Percentiles rank a stretch among this genome's conserved stretches.
Conservation (phyloP, 345 rosid genomes). For the Brassica cretica region DNA sequence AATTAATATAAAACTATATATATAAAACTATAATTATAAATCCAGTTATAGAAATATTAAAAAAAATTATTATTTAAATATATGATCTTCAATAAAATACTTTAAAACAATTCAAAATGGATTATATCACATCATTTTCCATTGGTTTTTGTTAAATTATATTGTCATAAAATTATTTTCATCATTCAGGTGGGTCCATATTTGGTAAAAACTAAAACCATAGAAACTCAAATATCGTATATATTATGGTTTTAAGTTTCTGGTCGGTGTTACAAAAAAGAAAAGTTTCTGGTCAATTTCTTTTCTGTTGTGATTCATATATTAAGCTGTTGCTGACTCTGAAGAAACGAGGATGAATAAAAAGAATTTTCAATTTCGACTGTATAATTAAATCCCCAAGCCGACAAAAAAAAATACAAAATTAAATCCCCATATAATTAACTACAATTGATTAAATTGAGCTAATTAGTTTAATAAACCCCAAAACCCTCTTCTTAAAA, state of each 20-base stretch:
- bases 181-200: background rate
- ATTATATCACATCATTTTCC: background rate
- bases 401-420: no score
- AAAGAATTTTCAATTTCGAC: background rate
- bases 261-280: background rate
- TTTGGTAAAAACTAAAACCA: background rate
- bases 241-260: background rate
- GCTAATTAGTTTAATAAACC: background rate
- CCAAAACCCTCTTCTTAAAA: constrained; percentile 11
- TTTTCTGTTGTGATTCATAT: background rate
- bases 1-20: no score
- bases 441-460: constrained; percentile 22
- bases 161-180: background rate
- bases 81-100: background rate
- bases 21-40: background rate
- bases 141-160: background rate
- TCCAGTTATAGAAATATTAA: background rate
- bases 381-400: background rate
- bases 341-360: background rate
- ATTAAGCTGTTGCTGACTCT: background rate
- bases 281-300: background rate
- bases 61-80: no score
- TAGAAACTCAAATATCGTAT: background rate
- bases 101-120: background rate
- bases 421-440: background rate